phyloP scores from a whole-genome alignment of 2,329 filamentous ascomycete genomes.

The Periconia sp. region DNA sequence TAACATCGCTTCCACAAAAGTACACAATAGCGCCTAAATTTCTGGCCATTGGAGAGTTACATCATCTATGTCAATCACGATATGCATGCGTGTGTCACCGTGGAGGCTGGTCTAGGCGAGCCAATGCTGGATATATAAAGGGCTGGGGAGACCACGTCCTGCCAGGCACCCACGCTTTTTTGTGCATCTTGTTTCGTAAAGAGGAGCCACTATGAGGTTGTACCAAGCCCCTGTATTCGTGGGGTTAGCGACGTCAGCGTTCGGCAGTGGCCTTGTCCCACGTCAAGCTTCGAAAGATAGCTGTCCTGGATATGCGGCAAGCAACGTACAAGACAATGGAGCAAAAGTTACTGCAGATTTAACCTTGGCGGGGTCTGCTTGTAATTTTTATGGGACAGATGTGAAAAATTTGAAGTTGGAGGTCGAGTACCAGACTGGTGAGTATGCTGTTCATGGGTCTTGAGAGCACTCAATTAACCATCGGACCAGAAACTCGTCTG shows the following conservation, averaged over 20 bases:
- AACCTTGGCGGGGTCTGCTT: conserved; percentile 65
- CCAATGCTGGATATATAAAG: background rate
- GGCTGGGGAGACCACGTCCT: background rate
- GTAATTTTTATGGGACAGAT: conserved; percentile 62
- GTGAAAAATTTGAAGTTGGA: conserved; percentile 56
- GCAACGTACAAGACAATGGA: conserved; percentile 56
- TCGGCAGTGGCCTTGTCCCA: conserved; percentile 16
- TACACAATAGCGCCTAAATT: background rate
- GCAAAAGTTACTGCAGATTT: conserved; percentile 68
- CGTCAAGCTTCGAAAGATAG: conserved; percentile 24
- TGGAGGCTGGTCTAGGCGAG: background rate
- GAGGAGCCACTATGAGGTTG: conserved; percentile 21
- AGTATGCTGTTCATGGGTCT: conserved; percentile 61
- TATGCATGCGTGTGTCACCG: background rate
- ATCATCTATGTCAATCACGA: background rate
- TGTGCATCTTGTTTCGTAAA: background rate
- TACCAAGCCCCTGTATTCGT: conserved; percentile 24
- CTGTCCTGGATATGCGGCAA: conserved; percentile 70
- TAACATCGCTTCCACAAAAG: background rate
- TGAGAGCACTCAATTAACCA: conserved; percentile 54
- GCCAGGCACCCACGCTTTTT: background rate
- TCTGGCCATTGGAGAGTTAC: background rate
- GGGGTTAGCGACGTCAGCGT: conserved; percentile 19
- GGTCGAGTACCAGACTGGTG: conserved; percentile 64
- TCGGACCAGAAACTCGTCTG: conserved; percentile 58